These are phyloP conservation scores for Nannizziopsis barbatae DNA, from an alignment of 2,329 filamentous ascomycete genomes.

Conservation along the genomic window DNA sequence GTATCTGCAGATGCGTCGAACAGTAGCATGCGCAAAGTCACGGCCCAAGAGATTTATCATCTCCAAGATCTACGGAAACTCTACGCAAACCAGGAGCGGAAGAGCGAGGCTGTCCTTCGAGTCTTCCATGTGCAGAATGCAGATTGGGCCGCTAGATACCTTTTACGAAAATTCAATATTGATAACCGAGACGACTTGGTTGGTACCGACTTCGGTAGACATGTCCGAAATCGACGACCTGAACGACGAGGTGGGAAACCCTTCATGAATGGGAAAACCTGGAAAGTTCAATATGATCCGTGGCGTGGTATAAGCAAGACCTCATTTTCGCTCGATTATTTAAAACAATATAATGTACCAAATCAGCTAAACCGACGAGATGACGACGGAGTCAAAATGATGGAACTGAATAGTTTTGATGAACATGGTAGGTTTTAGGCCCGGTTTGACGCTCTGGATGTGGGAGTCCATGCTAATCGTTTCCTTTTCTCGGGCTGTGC, in stretches of 20 bases:
- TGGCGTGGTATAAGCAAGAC: slow-evolving; percentile 42
- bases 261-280: slow-evolving; percentile 42
- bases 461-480: slow-evolving; percentile 8
- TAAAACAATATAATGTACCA: slow-evolving; percentile 34
- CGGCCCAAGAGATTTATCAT: slow-evolving; percentile 40
- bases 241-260: slow-evolving; percentile 41
- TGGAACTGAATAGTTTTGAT: slow-evolving; percentile 43
- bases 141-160: slow-evolving; percentile 39
- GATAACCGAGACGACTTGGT: slow-evolving; percentile 37
- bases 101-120: slow-evolving; percentile 22
- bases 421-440: slow-evolving; percentile 21
- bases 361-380: slow-evolving; percentile 12
- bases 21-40: slow-evolving; percentile 33
- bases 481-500: background rate
- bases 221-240: slow-evolving; percentile 39
- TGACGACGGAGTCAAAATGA: slow-evolving; percentile 32
- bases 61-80: slow-evolving; percentile 36
- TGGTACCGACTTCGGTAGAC: slow-evolving; percentile 41
- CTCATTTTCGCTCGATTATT: slow-evolving; percentile 43
- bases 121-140: slow-evolving; percentile 45
- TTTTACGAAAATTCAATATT: slow-evolving; percentile 45
- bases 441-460: background rate
- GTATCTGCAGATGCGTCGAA: slow-evolving; percentile 25
- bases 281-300: slow-evolving; percentile 41
- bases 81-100: slow-evolving; percentile 27